phyloP scores from a whole-genome alignment of 768 basidiomycete species.

The Fomitopsis pulvina region DNA sequence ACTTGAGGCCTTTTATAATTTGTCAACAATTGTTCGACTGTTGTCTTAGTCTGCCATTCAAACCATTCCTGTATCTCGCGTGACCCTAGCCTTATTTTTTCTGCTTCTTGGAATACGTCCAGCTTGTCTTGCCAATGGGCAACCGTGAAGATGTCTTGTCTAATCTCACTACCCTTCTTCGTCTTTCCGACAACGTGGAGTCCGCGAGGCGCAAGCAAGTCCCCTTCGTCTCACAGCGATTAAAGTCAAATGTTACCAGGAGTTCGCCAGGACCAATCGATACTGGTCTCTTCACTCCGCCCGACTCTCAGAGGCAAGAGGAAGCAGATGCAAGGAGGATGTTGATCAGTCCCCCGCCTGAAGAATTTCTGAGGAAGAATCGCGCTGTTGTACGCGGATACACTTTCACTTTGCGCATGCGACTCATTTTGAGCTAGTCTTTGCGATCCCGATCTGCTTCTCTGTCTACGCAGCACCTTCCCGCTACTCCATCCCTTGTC shows the following conservation, averaged over 20 bases:
- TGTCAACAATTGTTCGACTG: too few relatives aligned
- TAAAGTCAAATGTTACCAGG: slow-evolving; percentile 9
- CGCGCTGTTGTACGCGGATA: slow-evolving; percentile 16
- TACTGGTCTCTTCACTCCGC: slow-evolving; percentile 21
- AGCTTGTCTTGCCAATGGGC: too few relatives aligned
- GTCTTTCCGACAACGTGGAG: slow-evolving; percentile 11
- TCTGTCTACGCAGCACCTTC: slow-evolving; percentile 6
- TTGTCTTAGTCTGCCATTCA: too few relatives aligned
- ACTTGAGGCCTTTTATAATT: too few relatives aligned
- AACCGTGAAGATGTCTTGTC: slow-evolving; percentile 3
- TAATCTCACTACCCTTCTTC: slow-evolving; percentile 10
- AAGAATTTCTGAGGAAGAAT: slow-evolving; percentile 37
- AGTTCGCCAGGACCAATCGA: slow-evolving; percentile 1
- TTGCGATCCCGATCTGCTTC: slow-evolving; percentile 15
- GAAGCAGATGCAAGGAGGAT: slow-evolving; percentile 20
- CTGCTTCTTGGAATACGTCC: too few relatives aligned
- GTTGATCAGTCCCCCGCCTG: slow-evolving; percentile 58
- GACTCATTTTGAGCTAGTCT: slow-evolving; percentile 12
- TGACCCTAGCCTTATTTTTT: too few relatives aligned
- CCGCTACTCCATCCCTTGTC: slow-evolving; percentile 10
- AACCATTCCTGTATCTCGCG: too few relatives aligned
- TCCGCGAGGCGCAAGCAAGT: slow-evolving; percentile 17
- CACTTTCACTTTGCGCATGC: slow-evolving; percentile 7
- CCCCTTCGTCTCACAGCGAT: slow-evolving; percentile 4
- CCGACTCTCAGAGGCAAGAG: slow-evolving; percentile 19